Evolutionary conservation across 306 rosid species (phyloP).

Genomic region (Pterocarpus macrocarpus): DNA sequence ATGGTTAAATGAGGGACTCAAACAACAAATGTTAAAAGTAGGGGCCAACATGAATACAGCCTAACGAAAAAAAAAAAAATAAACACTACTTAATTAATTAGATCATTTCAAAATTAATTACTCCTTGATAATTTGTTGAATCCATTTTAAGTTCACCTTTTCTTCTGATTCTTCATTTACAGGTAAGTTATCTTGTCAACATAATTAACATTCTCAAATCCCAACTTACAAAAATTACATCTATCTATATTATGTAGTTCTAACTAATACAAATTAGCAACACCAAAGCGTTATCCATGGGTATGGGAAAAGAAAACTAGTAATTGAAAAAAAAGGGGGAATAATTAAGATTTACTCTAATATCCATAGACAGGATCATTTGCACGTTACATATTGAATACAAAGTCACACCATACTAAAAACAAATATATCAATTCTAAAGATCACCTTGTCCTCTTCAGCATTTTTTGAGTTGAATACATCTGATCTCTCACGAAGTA

Average conservation of each 20-base stretch:
- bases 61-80: neutral
- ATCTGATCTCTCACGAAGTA: conserved; percentile 89
- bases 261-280: neutral
- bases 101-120: no score
- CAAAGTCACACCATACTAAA: conserved; percentile 33
- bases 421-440: neutral
- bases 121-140: no score
- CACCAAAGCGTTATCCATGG: neutral
- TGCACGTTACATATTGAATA: neutral
- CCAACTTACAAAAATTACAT: neutral
- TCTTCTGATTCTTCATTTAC: neutral
- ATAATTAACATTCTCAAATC: neutral
- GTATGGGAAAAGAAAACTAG: neutral
- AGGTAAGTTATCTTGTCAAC: neutral
- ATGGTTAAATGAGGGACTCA: neutral
- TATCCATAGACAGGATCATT: conserved; percentile 2
- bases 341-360: conserved; percentile 6
- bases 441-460: conserved; percentile 80
- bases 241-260: neutral
- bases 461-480: conserved; percentile 72
- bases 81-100: no score
- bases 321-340: neutral
- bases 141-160: no score
- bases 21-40: neutral
- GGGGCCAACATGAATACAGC: neutral